Conservation (phyloP, 768 basidiomycete species). For the Termitomyces sp. region DNA sequence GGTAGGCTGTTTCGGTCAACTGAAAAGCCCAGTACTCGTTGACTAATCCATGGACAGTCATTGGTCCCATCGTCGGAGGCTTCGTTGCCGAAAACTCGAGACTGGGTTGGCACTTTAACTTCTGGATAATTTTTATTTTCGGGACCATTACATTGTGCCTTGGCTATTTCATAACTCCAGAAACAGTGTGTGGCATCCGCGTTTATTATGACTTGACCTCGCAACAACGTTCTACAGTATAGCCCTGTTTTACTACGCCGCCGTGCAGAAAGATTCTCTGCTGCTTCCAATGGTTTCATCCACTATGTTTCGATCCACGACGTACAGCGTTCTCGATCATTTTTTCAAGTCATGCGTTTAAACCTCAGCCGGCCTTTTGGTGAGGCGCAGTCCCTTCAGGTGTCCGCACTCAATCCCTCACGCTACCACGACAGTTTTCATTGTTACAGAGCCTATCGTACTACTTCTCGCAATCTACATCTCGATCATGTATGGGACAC, state of each 20-base stretch:
- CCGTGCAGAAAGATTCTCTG: conserved; percentile 39
- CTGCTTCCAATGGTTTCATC: conserved; percentile 31
- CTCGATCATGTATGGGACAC: conserved; percentile 53
- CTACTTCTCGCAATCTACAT: conserved; percentile 52
- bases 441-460: conserved; percentile 62
- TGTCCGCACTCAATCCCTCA: not conserved
- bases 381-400: conserved; percentile 19
- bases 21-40: not conserved
- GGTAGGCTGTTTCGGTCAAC: conserved; percentile 21
- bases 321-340: conserved; percentile 33
- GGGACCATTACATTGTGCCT: conserved; percentile 37
- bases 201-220: not conserved
- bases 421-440: conserved; percentile 34
- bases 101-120: conserved; percentile 57
- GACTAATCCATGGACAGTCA: conserved; percentile 26
- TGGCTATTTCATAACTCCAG: conserved; percentile 45
- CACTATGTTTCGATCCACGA: conserved; percentile 49
- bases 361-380: conserved; percentile 55
- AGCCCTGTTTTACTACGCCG: conserved; percentile 54
- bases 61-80: conserved; percentile 68
- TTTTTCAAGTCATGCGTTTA: conserved; percentile 34
- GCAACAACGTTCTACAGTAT: conserved; percentile 29
- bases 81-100: conserved; percentile 43
- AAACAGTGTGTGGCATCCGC: conserved; percentile 38
- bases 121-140: conserved; percentile 60